Base-by-base conservation (phyloP, 768 basidiomycete species). In the Phylloporus sp. region DNA sequence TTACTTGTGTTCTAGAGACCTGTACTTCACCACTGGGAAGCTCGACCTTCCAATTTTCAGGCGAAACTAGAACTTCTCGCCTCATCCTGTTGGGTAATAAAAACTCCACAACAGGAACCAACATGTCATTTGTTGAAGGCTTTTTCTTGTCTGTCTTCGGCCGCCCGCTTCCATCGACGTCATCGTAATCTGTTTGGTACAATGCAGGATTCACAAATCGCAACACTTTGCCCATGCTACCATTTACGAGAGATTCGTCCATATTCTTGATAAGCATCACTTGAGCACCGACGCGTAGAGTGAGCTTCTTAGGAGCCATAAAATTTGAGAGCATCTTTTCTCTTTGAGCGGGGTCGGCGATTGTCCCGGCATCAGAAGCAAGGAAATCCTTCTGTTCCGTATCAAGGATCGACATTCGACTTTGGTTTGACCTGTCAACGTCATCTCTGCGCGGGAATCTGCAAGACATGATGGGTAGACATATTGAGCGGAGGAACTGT, bases 251-350 rank as follows among this genome's bases (percentile, higher is more conserved):
- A 3, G 74, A 78, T 24, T 93, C 91, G 56, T 94, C 90, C 42
- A 86, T 70, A 60, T 98, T 98, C 72, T 97, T 97, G 67, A 92
- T 90, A 26, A 96, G 75, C 93, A 96, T 97, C 32, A 90, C 88
- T 66, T 97, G 95, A 7, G 90, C 85, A 46, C 84, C 83, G 22
- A 84, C 59, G 38, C 90, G 87, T 24, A 99, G 75, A 0, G 62
- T 58, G n/a, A 99, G 76, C 6, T 47, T 56, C 45, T 73, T 65
- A 1, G 89, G 85, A 0, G 93, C 93, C 87, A 99, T 94, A 59
- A 95, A 89, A 63, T 96, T 97, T 6, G 76, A 69, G 5, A 98
- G 81, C 66, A 91, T 73, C 62, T 86, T 96, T 46, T 84, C 78
- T 38, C 81, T 77, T 58, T 85, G 84, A 0, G 69, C 68, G 2